Percentiles rank a stretch among this genome's conserved stretches.
These are phyloP conservation scores for Polyporus tsugae DNA, from an alignment of 1,284 basidiomycete species.

Conservation along the genomic window DNA sequence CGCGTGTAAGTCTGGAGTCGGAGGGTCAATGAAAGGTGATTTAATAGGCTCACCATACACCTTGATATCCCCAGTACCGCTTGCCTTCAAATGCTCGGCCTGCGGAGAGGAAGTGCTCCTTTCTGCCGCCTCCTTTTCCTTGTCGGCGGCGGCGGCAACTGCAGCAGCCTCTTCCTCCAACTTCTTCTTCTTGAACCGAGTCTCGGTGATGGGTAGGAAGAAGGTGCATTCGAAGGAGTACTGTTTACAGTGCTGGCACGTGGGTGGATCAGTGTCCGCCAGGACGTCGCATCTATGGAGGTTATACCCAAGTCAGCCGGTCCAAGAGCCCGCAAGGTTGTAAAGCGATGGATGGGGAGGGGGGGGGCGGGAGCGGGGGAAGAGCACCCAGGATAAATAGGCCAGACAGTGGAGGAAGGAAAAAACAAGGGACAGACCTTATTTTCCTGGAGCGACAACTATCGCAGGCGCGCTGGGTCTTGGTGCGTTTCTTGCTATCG, in stretches of 20 bases:
- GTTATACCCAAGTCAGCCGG: slow-evolving; percentile 39
- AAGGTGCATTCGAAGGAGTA: slow-evolving; percentile 94
- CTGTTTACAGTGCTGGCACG: slow-evolving; percentile 89
- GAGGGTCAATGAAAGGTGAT: slow-evolving; percentile 11
- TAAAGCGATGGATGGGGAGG: slow-evolving; percentile 25
- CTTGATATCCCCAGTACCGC: slow-evolving; percentile 52
- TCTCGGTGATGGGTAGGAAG: slow-evolving; percentile 98
- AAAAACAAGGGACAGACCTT: slow-evolving; percentile 51
- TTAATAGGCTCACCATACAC: slow-evolving; percentile 61
- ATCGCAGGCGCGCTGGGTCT: slow-evolving; percentile 91
- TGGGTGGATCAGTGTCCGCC: slow-evolving; percentile 73
- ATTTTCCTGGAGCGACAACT: slow-evolving; percentile 95
- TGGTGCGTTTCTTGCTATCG: slow-evolving; percentile 86
- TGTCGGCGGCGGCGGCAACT: slow-evolving; percentile 37
- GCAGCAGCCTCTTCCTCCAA: slow-evolving; percentile 68
- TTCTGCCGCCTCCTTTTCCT: slow-evolving; percentile 52
- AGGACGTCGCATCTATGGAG: slow-evolving; percentile 78
- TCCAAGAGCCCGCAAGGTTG: slow-evolving; percentile 27
- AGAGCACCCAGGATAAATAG: slow-evolving; percentile 23
- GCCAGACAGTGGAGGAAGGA: slow-evolving; percentile 39
- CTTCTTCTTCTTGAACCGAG: slow-evolving; percentile 96
- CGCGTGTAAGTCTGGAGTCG: slow-evolving; percentile 41
- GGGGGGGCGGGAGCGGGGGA: slow-evolving; percentile 19
- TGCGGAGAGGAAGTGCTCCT: slow-evolving; percentile 43
- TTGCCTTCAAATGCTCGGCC: slow-evolving; percentile 35